Conservation (phyloP, 78 protist species). For the Dictyostelium purpureum region DNA sequence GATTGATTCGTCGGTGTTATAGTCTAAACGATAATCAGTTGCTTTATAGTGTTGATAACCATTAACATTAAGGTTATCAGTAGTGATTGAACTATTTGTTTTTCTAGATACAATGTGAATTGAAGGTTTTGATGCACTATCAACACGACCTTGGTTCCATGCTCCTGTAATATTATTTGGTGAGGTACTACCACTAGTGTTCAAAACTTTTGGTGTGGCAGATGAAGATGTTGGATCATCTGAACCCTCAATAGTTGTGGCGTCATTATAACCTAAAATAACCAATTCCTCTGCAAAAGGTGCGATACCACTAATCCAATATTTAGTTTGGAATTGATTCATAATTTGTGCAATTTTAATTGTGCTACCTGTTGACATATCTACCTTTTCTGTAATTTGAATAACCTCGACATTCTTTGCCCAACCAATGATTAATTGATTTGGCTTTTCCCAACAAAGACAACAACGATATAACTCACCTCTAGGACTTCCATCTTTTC, state of each 20-base stretch:
- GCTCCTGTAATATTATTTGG: slow-evolving; percentile 37
- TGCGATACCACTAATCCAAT: slow-evolving; percentile 88
- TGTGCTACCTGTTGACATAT: not conserved
- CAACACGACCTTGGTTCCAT: slow-evolving; percentile 78
- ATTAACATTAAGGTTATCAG: slow-evolving; percentile 81
- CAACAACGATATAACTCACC: slow-evolving; percentile 84
- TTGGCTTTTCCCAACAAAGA: slow-evolving; percentile 88
- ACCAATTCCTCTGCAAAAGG: slow-evolving; percentile 87
- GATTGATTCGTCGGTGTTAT: slow-evolving; percentile 63
- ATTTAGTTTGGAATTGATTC: slow-evolving; percentile 85
- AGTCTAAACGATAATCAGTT: slow-evolving; percentile 80
- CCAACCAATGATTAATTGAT: slow-evolving; percentile 93
- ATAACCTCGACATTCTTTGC: slow-evolving; percentile 84
- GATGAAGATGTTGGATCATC: not conserved
- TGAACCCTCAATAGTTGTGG: slow-evolving; percentile 29
- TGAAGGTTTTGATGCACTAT: slow-evolving; percentile 66
- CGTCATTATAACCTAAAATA: slow-evolving; percentile 72
- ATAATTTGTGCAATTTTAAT: slow-evolving; percentile 60
- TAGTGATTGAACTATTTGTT: slow-evolving; percentile 77
- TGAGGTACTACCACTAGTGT: not conserved
- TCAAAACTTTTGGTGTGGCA: slow-evolving; percentile 63
- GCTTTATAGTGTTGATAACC: slow-evolving; percentile 85
- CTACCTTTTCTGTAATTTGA: slow-evolving; percentile 41
- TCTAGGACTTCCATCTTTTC: slow-evolving; percentile 78
- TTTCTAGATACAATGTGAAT: slow-evolving; percentile 71